phyloP scores from a whole-genome alignment of 768 basidiomycete species.

The Tulasnella sp. region DNA sequence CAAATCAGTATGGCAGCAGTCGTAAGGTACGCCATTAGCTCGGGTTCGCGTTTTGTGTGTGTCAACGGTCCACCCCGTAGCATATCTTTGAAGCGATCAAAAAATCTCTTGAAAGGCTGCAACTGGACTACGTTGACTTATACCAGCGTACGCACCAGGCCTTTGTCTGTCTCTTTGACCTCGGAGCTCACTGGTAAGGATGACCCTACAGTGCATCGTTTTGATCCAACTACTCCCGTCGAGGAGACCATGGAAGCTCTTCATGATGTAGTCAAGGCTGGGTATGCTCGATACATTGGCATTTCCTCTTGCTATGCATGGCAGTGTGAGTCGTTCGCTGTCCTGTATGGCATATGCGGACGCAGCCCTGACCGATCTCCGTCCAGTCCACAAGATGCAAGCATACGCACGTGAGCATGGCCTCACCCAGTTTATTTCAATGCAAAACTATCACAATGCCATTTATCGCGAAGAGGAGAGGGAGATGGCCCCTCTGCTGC shows the following conservation, averaged over 20 bases:
- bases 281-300: conserved; percentile 47
- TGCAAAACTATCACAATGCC: conserved; percentile 21
- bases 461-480: conserved; percentile 25
- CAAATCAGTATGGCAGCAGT: conserved; percentile 24
- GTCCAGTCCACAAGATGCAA: conserved; percentile 19
- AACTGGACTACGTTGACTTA: conserved; percentile 47
- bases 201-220: conserved; percentile 34
- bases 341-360: background rate
- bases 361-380: background rate
- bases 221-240: conserved; percentile 49
- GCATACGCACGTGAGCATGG: conserved; percentile 25
- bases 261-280: conserved; percentile 48
- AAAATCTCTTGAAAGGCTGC: conserved; percentile 40
- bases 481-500: conserved; percentile 3
- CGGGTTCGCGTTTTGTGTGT: background rate
- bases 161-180: background rate
- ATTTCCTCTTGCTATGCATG: conserved; percentile 24
- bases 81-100: conserved; percentile 50
- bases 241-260: conserved; percentile 25
- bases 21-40: conserved; percentile 9
- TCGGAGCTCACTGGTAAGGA: background rate
- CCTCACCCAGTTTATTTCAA: conserved; percentile 10
- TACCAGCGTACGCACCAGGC: conserved; percentile 39
- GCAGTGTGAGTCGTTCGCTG: conserved; percentile 9
- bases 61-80: conserved; percentile 32